These are phyloP conservation scores for Monoraphidium neglectum DNA, from an alignment of 139 green algal genomes.

Conservation along the genomic window DNA sequence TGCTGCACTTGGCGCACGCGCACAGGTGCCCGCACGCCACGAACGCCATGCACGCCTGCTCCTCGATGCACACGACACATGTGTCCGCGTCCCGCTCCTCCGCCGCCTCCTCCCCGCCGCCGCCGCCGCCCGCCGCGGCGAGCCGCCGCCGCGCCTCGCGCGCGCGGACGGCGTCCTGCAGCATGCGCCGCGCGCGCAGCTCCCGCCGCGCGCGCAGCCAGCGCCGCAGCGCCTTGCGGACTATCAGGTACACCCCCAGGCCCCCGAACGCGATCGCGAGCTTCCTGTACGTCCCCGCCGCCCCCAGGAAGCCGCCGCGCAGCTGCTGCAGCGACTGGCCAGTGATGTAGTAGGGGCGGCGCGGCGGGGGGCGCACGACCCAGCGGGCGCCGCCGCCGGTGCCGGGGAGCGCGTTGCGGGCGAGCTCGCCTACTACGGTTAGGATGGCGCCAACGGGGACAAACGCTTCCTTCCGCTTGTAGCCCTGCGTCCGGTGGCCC, in stretches of 20 bases:
- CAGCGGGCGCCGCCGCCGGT: neutral
- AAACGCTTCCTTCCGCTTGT: slow-evolving; percentile 35
- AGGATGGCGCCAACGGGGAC: slow-evolving; percentile 46
- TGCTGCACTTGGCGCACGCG: slow-evolving; percentile 9
- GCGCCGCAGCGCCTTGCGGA: slow-evolving; percentile 16
- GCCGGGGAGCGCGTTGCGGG: slow-evolving; percentile 4
- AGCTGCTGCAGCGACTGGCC: slow-evolving; percentile 26
- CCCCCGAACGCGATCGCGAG: neutral
- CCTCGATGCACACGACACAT: slow-evolving; percentile 30
- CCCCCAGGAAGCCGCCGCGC: slow-evolving; percentile 3
- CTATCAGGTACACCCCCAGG: slow-evolving; percentile 12
- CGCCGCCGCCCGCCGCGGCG: neutral
- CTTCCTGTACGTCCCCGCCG: slow-evolving; percentile 7
- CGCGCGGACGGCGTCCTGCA: neutral
- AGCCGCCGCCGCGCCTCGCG: neutral
- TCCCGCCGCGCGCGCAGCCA: neutral
- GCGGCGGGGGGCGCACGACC: slow-evolving; percentile 12
- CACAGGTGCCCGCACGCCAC: slow-evolving; percentile 31
- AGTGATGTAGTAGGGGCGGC: slow-evolving; percentile 21
- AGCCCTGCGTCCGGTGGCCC: slow-evolving; percentile 17
- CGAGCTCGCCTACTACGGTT: slow-evolving; percentile 55
- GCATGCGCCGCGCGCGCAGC: neutral
- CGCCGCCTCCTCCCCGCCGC: neutral
- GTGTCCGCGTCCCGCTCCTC: neutral
- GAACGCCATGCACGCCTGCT: slow-evolving; percentile 16